A percentile compares a stretch with the other conserved stretches of the same genome.
phyloP scores from a whole-genome alignment of 1,139 yeast species.

The Zygosaccharomyces pseudobailii region DNA sequence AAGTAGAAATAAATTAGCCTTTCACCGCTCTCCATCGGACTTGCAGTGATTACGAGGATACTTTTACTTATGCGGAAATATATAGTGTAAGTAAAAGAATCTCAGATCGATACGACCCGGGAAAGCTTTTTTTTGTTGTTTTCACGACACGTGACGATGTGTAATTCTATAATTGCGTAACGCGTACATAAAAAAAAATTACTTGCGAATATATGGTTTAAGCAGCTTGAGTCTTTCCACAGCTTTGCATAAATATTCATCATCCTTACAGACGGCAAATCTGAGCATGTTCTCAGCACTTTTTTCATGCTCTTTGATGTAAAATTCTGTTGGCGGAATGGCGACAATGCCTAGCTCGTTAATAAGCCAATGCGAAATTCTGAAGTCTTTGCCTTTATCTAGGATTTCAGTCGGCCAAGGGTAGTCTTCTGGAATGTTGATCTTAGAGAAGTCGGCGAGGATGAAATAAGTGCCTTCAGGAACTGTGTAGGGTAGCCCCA shows the following conservation, averaged over 20 bases:
- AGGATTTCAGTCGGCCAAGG: conserved; percentile 65
- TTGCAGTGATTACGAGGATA: not conserved
- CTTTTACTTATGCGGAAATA: not conserved
- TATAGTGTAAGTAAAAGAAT: not conserved
- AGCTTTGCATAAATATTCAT: conserved; percentile 71
- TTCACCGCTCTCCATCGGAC: conserved; percentile 1
- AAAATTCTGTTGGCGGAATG: conserved; percentile 94
- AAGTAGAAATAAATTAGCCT: conserved; percentile 47
- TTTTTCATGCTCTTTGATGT: conserved; percentile 62
- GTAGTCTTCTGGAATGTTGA: conserved; percentile 70
- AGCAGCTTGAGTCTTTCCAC: conserved; percentile 66
- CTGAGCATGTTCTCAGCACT: conserved; percentile 81
- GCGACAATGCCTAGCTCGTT: conserved; percentile 91
- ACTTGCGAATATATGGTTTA: conserved; percentile 48
- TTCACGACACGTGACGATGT: not conserved
- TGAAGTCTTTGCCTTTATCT: conserved; percentile 75
- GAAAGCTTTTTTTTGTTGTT: too few relatives aligned
- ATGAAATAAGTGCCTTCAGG: conserved; percentile 95
- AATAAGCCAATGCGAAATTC: conserved; percentile 86
- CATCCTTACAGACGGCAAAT: conserved; percentile 95
- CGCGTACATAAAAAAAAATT: not conserved
- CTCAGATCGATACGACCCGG: not conserved
- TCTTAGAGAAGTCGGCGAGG: conserved; percentile 77
- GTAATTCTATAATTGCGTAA: not conserved
- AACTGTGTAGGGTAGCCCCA: conserved; percentile 78